A percentile compares a stretch with the other conserved stretches of the same genome.
Evolutionary conservation across 2,329 filamentous ascomycete species (phyloP).

Genomic region (Dactylellina cionopaga): DNA sequence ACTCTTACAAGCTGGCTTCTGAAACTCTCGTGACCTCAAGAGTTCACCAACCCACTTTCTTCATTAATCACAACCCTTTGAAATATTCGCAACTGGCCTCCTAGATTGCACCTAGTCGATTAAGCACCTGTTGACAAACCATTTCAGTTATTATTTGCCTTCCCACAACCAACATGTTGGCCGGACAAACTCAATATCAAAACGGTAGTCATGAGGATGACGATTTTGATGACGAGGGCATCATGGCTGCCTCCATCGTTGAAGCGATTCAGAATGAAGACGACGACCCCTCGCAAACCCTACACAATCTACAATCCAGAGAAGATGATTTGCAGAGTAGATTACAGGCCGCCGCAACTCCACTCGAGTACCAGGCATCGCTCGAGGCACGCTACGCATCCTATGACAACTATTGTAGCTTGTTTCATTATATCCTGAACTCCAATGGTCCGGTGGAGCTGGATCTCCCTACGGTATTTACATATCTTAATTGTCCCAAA

Average conservation of each 20-base stretch:
- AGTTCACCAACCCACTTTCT: no score
- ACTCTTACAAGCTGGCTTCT: no score
- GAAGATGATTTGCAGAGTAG: slow-evolving; percentile 91
- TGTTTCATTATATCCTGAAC: slow-evolving; percentile 99
- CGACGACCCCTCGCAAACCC: slow-evolving; percentile 69
- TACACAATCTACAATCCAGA: slow-evolving; percentile 75
- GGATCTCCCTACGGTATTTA: slow-evolving; percentile 90
- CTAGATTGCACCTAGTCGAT: no score
- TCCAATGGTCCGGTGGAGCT: slow-evolving; percentile 98
- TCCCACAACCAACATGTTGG: slow-evolving; percentile 16
- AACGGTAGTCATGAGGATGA: slow-evolving; percentile 60
- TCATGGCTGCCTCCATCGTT: slow-evolving; percentile 92
- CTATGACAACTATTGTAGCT: slow-evolving; percentile 99
- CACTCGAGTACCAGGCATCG: slow-evolving; percentile 93
- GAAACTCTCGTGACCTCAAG: no score
- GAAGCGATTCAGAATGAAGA: slow-evolving; percentile 96
- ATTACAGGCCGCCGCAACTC: slow-evolving; percentile 88
- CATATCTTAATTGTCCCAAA: slow-evolving; percentile 15
- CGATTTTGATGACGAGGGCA: slow-evolving; percentile 94
- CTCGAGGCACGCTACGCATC: slow-evolving; percentile 97
- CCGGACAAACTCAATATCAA: slow-evolving; percentile 39
- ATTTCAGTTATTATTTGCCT: background rate
- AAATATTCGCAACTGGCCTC: no score
- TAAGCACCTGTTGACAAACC: no score
- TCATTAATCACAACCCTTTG: no score